Evolutionary conservation across 139 green algal genomes (phyloP), one percentile per base, ranked within the genome.

Genomic region (Chlorella sorokiniana): DNA sequence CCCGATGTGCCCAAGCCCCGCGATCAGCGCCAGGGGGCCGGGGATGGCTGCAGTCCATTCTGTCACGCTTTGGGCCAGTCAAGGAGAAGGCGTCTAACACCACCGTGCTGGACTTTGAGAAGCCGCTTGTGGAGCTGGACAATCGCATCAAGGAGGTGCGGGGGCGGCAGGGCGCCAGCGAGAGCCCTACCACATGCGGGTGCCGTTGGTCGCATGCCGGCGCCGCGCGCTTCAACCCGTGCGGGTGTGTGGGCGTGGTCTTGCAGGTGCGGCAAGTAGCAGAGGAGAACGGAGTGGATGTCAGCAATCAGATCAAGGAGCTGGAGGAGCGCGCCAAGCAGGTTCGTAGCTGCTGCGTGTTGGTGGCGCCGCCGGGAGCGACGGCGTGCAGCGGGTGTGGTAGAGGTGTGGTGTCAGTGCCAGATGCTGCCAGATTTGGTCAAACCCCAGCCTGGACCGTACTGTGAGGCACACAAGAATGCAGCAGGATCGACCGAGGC

Each of bases 111-210:
- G 95, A 98, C 79, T 99, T 99, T 89, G 96, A 99, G 88, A 98
- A 97, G 88, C 94, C 94, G 1, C 87, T 99, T 31, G 89, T 98
- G 40, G 95, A 99, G 88, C 90, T 99, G 67, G 95, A 99, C 85
- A 97, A 98, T 86, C 89, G 95, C 54, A 99, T 99, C 88, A 95
- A 94, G 81, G 96, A 99, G 95, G 96, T 98, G 64, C 37, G 87
- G 33, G 8, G 51, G 40, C 35, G 16, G 42, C 10, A 5, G 29
- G 10, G 42, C 16, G 64, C 64, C 2, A 27, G 31, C 64, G 64
- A 33, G 11, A 29, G 33, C 8, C 33, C 64, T 31, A 48, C 64
- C 31, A 42, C 33, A 42, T 56, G n/a, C 35, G 29, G 35, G 8
- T 37, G 37, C 42, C 67, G 52, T 37, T 51, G 31, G 4, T 20